Base-by-base conservation (phyloP, 257 asterid species). In the Scutellaria minor region DNA sequence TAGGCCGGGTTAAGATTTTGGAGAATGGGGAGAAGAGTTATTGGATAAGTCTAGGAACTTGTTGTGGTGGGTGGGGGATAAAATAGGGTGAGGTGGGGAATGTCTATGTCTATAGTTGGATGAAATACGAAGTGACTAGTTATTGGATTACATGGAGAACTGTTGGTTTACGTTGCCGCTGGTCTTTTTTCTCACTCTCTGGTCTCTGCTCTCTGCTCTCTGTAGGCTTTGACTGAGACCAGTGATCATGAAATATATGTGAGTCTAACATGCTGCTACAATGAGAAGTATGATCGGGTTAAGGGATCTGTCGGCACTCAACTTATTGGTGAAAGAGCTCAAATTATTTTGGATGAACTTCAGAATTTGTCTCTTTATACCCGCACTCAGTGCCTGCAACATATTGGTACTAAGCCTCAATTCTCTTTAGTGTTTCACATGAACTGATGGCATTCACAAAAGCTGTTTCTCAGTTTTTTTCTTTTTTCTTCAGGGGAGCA, bases 241-340 rank as follows among this genome's bases (percentile, higher is more conserved):
- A 81, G 90, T 18, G 99, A 95, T 85, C 96, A 72, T 70, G 98
- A 95, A 81, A 90, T 95, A 71, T 95, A 88, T 68, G 81, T 77
- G 80, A 87, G 87, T 70, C 84, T 95, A 78, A 87, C 97, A 61
- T 87, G 92, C 86, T 83, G 92, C 89, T 95, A 86, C 75, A 84
- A 86, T 52, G 92, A 87, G 75, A 85, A 80, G 64, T 69, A 79
- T 64, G 97, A 95, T 55, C 84, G 88, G 54, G 91, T 77, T 60
- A 92, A 79, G 83, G 99, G 99, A 77, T 82, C 91, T 64, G 99
- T 95, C 78, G 96, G 97, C 78, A 90, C 98, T 67, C 96, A 95
- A 75, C 96, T 92, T 40, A 75, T 90, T 67, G 96, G 98, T 61
- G 99, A 95, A 84, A 85, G 99, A 71, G 98, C 96, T 27, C 81